phyloP scores from a whole-genome alignment of 345 rosid species.

The Raphanus sativus region DNA sequence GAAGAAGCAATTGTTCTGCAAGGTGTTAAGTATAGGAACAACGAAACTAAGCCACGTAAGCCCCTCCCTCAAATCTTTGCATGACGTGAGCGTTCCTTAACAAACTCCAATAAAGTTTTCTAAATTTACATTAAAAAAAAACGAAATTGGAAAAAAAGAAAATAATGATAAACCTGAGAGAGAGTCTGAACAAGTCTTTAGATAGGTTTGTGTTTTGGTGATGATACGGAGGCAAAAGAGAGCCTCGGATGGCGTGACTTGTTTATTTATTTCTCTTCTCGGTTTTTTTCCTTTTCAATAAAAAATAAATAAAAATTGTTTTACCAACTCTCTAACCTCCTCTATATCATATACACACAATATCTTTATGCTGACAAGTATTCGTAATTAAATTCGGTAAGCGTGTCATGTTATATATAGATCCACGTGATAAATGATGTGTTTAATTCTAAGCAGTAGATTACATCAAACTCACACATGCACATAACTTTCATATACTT shows the following conservation, averaged over 20 bases:
- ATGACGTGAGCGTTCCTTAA: slow-evolving; percentile 64
- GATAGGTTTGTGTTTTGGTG: slow-evolving; percentile 58
- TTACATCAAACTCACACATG: background rate
- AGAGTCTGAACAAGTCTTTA: slow-evolving; percentile 52
- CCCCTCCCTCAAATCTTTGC: slow-evolving; percentile 24
- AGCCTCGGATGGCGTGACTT: slow-evolving; percentile 66
- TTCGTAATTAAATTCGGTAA: slow-evolving; percentile 2
- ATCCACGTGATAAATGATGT: slow-evolving; percentile 39
- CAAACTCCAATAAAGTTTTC: slow-evolving; percentile 44
- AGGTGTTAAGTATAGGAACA: slow-evolving; percentile 77
- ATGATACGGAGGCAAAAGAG: slow-evolving; percentile 58
- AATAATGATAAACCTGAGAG: slow-evolving; percentile 16
- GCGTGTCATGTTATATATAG: slow-evolving; percentile 13
- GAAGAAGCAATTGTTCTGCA: slow-evolving; percentile 96
- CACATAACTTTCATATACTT: background rate
- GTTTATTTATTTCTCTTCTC: slow-evolving; percentile 17
- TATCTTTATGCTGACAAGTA: slow-evolving; percentile 6
- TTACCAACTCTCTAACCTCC: slow-evolving; percentile 37
- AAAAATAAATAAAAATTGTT: background rate
- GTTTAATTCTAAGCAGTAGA: background rate
- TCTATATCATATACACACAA: slow-evolving; percentile 25
- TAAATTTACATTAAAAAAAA: background rate
- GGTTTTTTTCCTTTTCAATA: background rate
- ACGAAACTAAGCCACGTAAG: slow-evolving; percentile 79
- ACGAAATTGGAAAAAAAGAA: background rate